Conservation (phyloP, 2,329 filamentous ascomycete species). For the Aplosporella prunicola region DNA sequence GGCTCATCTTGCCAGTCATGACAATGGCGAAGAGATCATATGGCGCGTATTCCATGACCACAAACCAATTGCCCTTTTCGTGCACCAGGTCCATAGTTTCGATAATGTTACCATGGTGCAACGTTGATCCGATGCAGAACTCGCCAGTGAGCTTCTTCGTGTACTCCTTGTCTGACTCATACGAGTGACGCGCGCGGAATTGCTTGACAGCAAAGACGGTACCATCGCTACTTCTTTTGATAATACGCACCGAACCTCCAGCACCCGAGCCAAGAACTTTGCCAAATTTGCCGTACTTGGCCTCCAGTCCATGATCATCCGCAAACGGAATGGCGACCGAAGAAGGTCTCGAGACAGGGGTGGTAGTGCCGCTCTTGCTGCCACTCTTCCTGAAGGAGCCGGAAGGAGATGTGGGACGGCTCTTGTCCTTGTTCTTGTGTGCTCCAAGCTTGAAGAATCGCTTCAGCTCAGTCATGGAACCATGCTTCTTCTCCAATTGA, state of each 20-base stretch:
- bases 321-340: constrained; percentile 63
- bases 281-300: constrained; percentile 92
- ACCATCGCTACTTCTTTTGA: constrained; percentile 87
- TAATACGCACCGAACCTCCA: constrained; percentile 83
- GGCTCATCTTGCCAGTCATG: constrained; percentile 96
- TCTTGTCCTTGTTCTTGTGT: constrained; percentile 52
- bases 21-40: constrained; percentile 95
- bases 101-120: constrained; percentile 97
- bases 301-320: constrained; percentile 81
- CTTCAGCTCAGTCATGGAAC: constrained; percentile 90
- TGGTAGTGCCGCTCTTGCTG: constrained; percentile 34
- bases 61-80: constrained; percentile 90
- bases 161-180: constrained; percentile 91
- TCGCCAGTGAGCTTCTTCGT: constrained; percentile 97
- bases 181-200: constrained; percentile 82
- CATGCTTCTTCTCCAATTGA: constrained; percentile 36
- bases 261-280: constrained; percentile 89
- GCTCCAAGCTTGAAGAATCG: constrained; percentile 85
- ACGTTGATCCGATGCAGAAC: constrained; percentile 92
- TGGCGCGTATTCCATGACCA: constrained; percentile 98
- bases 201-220: constrained; percentile 97
- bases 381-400: neutral
- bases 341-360: constrained; percentile 22
- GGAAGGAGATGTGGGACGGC: constrained; percentile 48
- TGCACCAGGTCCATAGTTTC: constrained; percentile 95